A percentile compares a stretch with the other conserved stretches of the same genome.
Conservation (phyloP, 805 yeast species). For the Kodamaea fukazawae region DNA sequence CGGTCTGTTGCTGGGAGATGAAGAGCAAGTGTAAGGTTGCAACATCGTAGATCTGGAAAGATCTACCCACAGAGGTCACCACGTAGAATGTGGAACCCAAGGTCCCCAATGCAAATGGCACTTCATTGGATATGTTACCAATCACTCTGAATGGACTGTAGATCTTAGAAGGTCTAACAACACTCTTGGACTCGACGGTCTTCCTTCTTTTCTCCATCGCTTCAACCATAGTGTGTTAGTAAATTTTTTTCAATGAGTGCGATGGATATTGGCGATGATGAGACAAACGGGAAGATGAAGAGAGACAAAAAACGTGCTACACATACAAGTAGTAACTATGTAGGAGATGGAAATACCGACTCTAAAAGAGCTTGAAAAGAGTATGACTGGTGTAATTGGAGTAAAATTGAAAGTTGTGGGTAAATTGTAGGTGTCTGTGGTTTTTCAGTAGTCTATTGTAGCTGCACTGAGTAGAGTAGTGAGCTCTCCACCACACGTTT, state of each 20-base stretch:
- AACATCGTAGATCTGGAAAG: constrained; percentile 92
- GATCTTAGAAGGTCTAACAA: constrained; percentile 36
- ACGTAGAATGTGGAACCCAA: constrained; percentile 85
- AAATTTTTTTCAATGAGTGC: constrained; percentile 7
- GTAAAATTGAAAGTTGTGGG: too few relatives aligned
- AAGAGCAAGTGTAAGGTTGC: constrained; percentile 79
- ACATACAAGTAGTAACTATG: too few relatives aligned
- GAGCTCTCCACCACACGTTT: too few relatives aligned
- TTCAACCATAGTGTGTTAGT: constrained; percentile 18
- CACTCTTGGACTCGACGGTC: constrained; percentile 8
- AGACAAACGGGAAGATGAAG: neutral
- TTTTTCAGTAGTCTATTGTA: too few relatives aligned
- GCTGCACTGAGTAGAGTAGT: too few relatives aligned
- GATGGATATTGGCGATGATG: constrained; percentile 7
- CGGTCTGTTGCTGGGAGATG: constrained; percentile 78
- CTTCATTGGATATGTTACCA: constrained; percentile 84
- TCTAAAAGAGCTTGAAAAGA: too few relatives aligned
- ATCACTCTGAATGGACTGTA: constrained; percentile 83
- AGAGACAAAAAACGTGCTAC: neutral
- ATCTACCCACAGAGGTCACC: constrained; percentile 84
- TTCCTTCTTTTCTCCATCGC: constrained; percentile 35
- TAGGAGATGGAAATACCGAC: too few relatives aligned
- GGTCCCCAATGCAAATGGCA: constrained; percentile 85
- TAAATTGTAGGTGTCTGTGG: too few relatives aligned
- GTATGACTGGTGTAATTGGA: too few relatives aligned